Evolutionary conservation across 2,329 filamentous ascomycete genomes (phyloP).

Genomic region (Fusarium incarnatum): DNA sequence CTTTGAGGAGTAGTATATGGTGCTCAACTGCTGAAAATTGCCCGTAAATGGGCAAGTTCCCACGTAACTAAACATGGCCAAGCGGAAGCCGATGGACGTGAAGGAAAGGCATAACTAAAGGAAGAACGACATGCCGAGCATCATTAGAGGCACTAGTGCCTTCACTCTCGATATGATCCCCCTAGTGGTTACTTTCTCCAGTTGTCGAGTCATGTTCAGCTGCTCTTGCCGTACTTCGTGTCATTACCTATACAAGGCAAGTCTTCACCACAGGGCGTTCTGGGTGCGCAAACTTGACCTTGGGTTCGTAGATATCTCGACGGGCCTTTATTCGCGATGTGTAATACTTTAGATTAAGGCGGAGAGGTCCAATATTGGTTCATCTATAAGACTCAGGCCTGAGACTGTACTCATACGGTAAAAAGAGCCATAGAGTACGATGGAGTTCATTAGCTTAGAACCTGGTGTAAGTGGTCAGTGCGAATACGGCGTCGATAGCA

Average conservation of each 20-base stretch:
- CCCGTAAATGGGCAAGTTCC: background rate
- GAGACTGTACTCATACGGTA: background rate
- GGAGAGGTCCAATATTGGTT: background rate
- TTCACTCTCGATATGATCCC: background rate
- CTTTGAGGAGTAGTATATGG: background rate
- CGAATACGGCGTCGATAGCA: background rate
- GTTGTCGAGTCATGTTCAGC: background rate
- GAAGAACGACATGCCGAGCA: background rate
- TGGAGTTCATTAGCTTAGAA: background rate
- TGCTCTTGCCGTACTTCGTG: background rate
- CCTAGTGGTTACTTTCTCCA: background rate
- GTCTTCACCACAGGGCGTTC: background rate
- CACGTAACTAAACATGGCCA: background rate
- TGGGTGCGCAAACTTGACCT: background rate
- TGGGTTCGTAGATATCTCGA: background rate
- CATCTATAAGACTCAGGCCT: background rate
- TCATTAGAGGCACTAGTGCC: background rate
- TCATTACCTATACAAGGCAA: background rate
- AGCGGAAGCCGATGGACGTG: background rate
- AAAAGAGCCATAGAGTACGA: background rate
- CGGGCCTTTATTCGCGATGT: background rate
- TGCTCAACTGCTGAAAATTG: background rate
- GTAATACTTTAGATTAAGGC: background rate
- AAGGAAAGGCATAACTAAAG: background rate
- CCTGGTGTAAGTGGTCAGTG: conserved; percentile 27